These are phyloP conservation scores for Cercophora scortea DNA, from an alignment of 495 filamentous ascomycete genomes.

Conservation along the genomic window DNA sequence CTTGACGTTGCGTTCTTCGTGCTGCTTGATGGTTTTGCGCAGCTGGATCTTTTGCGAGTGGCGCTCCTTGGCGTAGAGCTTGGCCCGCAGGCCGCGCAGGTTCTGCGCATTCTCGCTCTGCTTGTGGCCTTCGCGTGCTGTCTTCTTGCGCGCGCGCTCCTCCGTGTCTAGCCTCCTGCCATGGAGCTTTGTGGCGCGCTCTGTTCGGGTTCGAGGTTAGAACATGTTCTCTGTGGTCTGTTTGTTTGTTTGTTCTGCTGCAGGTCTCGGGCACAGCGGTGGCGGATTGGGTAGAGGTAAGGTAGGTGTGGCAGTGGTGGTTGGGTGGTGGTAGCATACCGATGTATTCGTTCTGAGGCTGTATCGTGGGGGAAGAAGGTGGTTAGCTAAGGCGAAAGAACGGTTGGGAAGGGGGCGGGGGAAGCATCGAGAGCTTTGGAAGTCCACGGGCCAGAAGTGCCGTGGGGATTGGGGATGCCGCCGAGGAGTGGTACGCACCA, in stretches of 20 bases:
- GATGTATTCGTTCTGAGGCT: conserved; percentile 96
- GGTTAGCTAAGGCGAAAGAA: no score
- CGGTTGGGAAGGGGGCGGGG: no score
- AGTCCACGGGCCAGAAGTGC: not conserved
- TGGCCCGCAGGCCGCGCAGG: conserved; percentile 82
- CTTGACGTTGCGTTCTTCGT: conserved; percentile 94
- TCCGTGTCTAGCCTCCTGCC: conserved; percentile 76
- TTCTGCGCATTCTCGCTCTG: conserved; percentile 83
- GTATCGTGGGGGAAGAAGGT: conserved; percentile 11
- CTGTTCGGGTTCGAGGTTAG: conserved; percentile 2
- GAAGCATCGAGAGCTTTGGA: not conserved
- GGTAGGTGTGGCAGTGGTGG: not conserved
- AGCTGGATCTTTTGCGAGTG: conserved; percentile 99
- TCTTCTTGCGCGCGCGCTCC: conserved; percentile 79
- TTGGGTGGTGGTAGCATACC: conserved; percentile 26
- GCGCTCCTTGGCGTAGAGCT: conserved; percentile 89
- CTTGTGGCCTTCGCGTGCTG: conserved; percentile 81
- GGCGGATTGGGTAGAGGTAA: no score
- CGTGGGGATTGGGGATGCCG: no score
- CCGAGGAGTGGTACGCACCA: conserved; percentile 19
- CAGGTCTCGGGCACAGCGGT: no score
- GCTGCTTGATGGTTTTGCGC: conserved; percentile 88
- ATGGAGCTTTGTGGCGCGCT: conserved; percentile 26
- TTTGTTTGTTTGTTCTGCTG: no score
- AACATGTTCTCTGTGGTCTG: no score